Conservation (phyloP, 1,139 yeast genomes). For the Eremothecium sinecaudum region DNA sequence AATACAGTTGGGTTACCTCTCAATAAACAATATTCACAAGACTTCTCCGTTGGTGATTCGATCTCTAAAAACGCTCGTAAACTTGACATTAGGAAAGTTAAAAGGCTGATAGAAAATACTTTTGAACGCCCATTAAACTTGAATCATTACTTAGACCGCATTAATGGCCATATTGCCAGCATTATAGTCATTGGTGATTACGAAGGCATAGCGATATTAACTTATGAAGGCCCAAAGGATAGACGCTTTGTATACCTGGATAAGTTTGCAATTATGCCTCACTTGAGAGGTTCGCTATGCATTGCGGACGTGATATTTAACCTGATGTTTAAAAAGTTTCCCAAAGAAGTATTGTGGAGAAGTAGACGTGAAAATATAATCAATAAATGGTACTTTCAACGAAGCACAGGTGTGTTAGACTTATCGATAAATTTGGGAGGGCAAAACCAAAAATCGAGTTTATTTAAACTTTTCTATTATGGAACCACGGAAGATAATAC, state of each 20-base stretch:
- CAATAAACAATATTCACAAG: too few species aligned
- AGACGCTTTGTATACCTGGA: slow-evolving; percentile 58
- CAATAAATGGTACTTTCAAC: slow-evolving; percentile 93
- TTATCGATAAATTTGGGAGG: slow-evolving; percentile 37
- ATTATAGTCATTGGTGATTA: slow-evolving; percentile 85
- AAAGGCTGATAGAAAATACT: slow-evolving; percentile 63
- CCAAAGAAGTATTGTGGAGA: slow-evolving; percentile 78
- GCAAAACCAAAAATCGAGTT: slow-evolving; percentile 24
- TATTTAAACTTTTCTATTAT: slow-evolving; percentile 29
- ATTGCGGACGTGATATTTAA: slow-evolving; percentile 90
- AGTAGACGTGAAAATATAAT: slow-evolving; percentile 81
- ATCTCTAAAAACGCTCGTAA: slow-evolving; percentile 13
- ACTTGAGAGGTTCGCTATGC: slow-evolving; percentile 83
- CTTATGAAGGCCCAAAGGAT: slow-evolving; percentile 49
- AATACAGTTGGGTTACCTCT: slow-evolving; percentile 25
- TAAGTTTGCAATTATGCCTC: slow-evolving; percentile 80
- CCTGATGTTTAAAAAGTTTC: slow-evolving; percentile 58
- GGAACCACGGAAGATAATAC: slow-evolving; percentile 19
- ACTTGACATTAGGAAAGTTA: slow-evolving; percentile 49
- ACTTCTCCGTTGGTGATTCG: not conserved
- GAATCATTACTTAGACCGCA: slow-evolving; percentile 54
- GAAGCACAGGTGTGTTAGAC: slow-evolving; percentile 54
- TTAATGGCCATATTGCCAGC: slow-evolving; percentile 60
- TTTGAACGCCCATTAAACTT: slow-evolving; percentile 62
- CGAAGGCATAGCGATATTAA: slow-evolving; percentile 88